These are phyloP conservation scores for Apiospora arundinis DNA, from an alignment of 2,329 filamentous ascomycete species.

Conservation along the genomic window DNA sequence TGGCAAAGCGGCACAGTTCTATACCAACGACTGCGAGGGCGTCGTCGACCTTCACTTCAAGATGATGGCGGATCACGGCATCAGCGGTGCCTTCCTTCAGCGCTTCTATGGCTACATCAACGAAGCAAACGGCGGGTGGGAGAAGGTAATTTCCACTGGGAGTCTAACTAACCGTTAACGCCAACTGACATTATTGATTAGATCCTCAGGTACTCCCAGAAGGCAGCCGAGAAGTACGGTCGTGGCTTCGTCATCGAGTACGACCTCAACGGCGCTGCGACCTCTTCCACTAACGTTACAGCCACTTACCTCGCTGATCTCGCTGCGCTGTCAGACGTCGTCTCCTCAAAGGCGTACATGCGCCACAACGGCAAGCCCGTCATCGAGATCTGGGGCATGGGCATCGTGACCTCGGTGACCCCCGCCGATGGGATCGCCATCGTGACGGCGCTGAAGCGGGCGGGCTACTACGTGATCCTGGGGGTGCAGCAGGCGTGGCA, in stretches of 20 bases:
- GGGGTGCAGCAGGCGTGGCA: constrained; percentile 37
- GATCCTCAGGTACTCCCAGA: constrained; percentile 32
- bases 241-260: constrained; percentile 37
- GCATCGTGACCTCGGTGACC: constrained; percentile 32
- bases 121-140: constrained; percentile 33
- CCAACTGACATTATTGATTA: constrained; percentile 1
- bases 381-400: constrained; percentile 36
- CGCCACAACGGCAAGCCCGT: constrained; percentile 36
- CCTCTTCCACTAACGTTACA: constrained; percentile 31
- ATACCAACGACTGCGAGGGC: constrained; percentile 35
- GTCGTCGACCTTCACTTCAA: constrained; percentile 36
- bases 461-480: constrained; percentile 35
- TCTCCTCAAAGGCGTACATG: constrained; percentile 36
- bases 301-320: constrained; percentile 33
- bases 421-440: constrained; percentile 33
- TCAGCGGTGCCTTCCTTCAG: constrained; percentile 35
- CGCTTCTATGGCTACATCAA: constrained; percentile 35
- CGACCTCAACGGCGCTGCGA: constrained; percentile 32
- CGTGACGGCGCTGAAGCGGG: constrained; percentile 33
- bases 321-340: constrained; percentile 30
- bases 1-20: constrained; percentile 31
- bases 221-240: constrained; percentile 35
- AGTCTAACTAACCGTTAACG: neutral
- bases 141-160: constrained; percentile 23
- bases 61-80: constrained; percentile 33